phyloP scores from a whole-genome alignment of 805 yeast species.

The Nakazawaea anatomiae region DNA sequence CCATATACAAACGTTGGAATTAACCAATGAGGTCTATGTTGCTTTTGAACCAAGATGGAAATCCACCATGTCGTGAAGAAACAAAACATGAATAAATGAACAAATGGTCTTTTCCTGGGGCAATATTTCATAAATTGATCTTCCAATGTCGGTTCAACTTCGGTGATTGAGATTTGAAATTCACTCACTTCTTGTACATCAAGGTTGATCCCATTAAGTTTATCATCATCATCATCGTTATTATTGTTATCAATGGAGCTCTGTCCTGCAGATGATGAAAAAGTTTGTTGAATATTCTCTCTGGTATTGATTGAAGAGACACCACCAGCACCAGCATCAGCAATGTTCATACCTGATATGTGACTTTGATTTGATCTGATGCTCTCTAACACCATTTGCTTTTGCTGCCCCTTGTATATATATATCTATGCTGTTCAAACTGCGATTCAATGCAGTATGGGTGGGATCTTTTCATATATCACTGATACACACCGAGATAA shows the following conservation, averaged over 20 bases:
- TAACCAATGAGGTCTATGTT: conserved; percentile 39
- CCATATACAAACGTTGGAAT: conserved; percentile 39
- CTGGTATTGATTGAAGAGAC: neutral
- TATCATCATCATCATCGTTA: too few relatives aligned
- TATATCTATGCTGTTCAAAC: too few relatives aligned
- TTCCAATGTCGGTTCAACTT: neutral
- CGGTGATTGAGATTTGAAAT: neutral
- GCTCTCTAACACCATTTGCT: conserved; percentile 9
- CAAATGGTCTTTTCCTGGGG: conserved; percentile 1
- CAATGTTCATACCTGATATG: neutral
- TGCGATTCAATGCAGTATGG: too few relatives aligned
- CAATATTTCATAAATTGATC: neutral
- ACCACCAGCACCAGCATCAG: neutral
- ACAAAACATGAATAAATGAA: conserved; percentile 18
- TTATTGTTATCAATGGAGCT: neutral
- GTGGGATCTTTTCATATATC: too few relatives aligned
- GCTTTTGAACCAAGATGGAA: conserved; percentile 34
- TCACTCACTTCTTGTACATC: conserved; percentile 3
- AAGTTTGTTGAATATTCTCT: neutral
- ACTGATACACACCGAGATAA: too few relatives aligned
- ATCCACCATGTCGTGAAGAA: conserved; percentile 36
- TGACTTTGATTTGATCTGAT: neutral
- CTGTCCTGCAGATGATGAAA: neutral
- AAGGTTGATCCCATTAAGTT: neutral
- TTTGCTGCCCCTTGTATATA: too few relatives aligned